These are phyloP conservation scores for Camelina neglecta DNA, from an alignment of 345 rosid genomes.

Conservation along the genomic window DNA sequence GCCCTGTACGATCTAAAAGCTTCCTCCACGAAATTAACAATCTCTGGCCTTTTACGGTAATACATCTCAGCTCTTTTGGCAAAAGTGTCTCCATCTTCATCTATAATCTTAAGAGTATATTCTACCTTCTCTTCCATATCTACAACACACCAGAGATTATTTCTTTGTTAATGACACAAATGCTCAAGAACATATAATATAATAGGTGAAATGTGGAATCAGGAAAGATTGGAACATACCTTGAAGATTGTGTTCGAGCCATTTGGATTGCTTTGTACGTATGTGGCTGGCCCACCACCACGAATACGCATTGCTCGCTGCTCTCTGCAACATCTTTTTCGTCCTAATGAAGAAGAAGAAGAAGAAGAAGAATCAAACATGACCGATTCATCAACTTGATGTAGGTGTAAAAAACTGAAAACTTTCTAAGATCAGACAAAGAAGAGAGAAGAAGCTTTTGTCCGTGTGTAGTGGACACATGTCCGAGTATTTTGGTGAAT, in stretches of 20 bases:
- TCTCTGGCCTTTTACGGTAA: slow-evolving; percentile 76
- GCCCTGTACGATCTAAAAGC: slow-evolving; percentile 70
- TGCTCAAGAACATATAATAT: not conserved
- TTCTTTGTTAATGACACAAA: not conserved
- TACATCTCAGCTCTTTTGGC: slow-evolving; percentile 79
- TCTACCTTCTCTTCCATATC: slow-evolving; percentile 78
- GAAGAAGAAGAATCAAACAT: slow-evolving; percentile 27
- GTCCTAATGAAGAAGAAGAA: slow-evolving; percentile 12
- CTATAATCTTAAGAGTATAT: slow-evolving; percentile 61
- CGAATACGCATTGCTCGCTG: slow-evolving; percentile 80
- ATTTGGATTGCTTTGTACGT: slow-evolving; percentile 84
- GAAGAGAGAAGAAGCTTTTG: slow-evolving; percentile 34
- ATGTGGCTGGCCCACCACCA: slow-evolving; percentile 99
- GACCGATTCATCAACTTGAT: slow-evolving; percentile 34
- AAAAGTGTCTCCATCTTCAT: slow-evolving; percentile 77
- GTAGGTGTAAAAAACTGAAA: slow-evolving; percentile 3
- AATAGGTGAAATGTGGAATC: slow-evolving; percentile 19
- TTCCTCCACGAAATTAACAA: slow-evolving; percentile 66
- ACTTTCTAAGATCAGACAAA: slow-evolving; percentile 33
- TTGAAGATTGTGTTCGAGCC: slow-evolving; percentile 80
- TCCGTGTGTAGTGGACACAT: slow-evolving; percentile 37
- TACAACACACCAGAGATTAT: slow-evolving; percentile 24
- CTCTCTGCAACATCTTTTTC: slow-evolving; percentile 67
- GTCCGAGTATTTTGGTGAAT: slow-evolving; percentile 44
- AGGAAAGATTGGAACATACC: slow-evolving; percentile 44